These are phyloP conservation scores for Boletus rubropictus DNA, from an alignment of 768 basidiomycete genomes.

Conservation along the genomic window DNA sequence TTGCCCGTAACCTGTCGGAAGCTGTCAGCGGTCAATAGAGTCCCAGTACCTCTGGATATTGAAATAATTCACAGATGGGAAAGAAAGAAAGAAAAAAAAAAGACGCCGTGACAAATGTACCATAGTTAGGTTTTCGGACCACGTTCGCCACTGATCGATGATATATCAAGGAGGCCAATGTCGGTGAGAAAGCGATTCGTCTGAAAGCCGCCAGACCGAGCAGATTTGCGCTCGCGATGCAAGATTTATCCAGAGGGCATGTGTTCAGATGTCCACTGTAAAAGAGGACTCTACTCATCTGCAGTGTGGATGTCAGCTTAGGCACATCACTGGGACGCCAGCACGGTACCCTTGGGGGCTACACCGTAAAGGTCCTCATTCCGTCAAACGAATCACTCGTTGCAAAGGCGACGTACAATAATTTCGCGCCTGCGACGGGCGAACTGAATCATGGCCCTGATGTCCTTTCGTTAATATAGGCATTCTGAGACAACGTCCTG, in stretches of 20 bases:
- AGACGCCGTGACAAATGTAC: background rate
- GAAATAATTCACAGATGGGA: background rate
- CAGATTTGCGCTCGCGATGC: no score
- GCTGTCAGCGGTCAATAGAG: slow-evolving; percentile 16
- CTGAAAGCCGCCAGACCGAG: no score
- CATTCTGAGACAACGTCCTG: no score
- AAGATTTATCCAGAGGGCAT: no score
- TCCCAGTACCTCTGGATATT: slow-evolving; percentile 9
- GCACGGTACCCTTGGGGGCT: slow-evolving; percentile 35
- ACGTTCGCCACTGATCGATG: background rate
- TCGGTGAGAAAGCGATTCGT: background rate
- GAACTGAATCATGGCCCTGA: slow-evolving; percentile 5
- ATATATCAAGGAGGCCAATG: background rate
- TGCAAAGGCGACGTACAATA: slow-evolving; percentile 28
- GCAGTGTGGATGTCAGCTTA: slow-evolving; percentile 40
- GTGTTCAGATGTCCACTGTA: slow-evolving; percentile 18
- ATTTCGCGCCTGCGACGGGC: slow-evolving; percentile 12
- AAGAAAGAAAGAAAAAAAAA: background rate
- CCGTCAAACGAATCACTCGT: no score
- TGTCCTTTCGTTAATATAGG: no score
- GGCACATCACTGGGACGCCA: slow-evolving; percentile 36
- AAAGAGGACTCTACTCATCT: slow-evolving; percentile 39
- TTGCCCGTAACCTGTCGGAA: slow-evolving; percentile 18
- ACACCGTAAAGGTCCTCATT: background rate
- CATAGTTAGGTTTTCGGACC: background rate